Evolutionary conservation across 2,329 filamentous ascomycete genomes (phyloP), one percentile per base, ranked within the genome.

Genomic region (Trichothecium sympodiale): DNA sequence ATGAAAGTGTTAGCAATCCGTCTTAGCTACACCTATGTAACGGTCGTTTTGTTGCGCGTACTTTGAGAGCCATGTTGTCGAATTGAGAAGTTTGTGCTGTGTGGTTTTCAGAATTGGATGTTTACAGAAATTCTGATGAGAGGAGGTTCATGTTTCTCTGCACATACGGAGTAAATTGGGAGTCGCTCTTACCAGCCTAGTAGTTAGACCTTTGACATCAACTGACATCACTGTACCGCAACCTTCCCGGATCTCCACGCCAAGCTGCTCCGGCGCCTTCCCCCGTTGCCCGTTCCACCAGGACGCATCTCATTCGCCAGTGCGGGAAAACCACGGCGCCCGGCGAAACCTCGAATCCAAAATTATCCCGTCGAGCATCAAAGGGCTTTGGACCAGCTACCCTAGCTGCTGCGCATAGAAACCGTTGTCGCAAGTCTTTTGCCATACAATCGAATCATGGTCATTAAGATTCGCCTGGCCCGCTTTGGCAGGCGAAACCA

Each of bases 391-490:
- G 20, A 25, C 20, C 20, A 10, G 20, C 20, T n/a, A n/a, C n/a
- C n/a, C n/a, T n/a, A n/a, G n/a, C n/a, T n/a, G n/a, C n/a, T n/a
- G n/a, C n/a, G n/a, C n/a, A n/a, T n/a, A n/a, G n/a, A n/a, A n/a
- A n/a, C n/a, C n/a, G n/a, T n/a, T n/a, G n/a, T n/a, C n/a, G n/a
- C 33, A 16, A 20, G 8, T 15, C 3, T 9, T 31, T 15, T 10
- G 16, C 14, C 9, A 17, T 5, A 9, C 16, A 36, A n/a, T 17
- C 10, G 12, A 14, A 35, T 16, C 20, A 94, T 98, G 91, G 89
- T 96, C 43, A 72, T 98, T 52, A 83, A 83, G 59, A 91, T 98
- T 59, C 82, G 91, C 40, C 78, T 98, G 49, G 84, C 91, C 49
- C 88, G 91, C 59, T 94, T 96, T 59, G 87, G 88, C 55, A 85